phyloP scores from a whole-genome alignment of 805 yeast genomes.

The Torulaspora gathmanii region DNA sequence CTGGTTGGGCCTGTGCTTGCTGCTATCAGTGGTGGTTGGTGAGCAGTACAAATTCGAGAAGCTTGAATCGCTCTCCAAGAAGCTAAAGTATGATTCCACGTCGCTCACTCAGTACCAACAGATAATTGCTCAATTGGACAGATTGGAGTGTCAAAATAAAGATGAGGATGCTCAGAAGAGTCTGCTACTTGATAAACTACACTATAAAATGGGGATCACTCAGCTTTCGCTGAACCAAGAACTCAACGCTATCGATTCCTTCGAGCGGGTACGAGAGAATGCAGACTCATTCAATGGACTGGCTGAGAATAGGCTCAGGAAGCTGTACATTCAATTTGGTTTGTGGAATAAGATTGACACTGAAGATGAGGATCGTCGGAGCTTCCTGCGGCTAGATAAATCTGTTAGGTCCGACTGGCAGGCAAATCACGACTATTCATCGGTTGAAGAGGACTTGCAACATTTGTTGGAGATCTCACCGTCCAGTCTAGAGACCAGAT shows the following conservation, averaged over 20 bases:
- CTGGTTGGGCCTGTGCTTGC: constrained; percentile 1
- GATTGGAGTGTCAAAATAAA: constrained; percentile 5
- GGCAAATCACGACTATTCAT: constrained; percentile 18
- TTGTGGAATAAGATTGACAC: constrained; percentile 37
- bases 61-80: constrained; percentile 5
- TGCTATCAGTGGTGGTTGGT: constrained; percentile 1
- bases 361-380: constrained; percentile 17
- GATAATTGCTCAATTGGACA: constrained; percentile 11
- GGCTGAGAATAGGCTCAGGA: constrained; percentile 48
- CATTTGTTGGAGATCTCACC: constrained; percentile 43
- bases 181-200: constrained; percentile 34
- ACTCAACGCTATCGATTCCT: constrained; percentile 47
- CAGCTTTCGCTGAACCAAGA: constrained; percentile 56
- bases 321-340: constrained; percentile 52
- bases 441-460: constrained; percentile 30
- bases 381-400: constrained; percentile 17
- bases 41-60: constrained; percentile 10
- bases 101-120: constrained; percentile 15
- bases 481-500: constrained; percentile 36
- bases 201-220: constrained; percentile 57
- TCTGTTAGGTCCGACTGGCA: constrained; percentile 11
- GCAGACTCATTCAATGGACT: constrained; percentile 37
- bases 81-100: constrained; percentile 12
- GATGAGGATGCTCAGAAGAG: not conserved
- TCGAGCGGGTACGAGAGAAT: constrained; percentile 44